Base-by-base conservation (phyloP, 495 filamentous ascomycete species). In the Tuber brumale region DNA sequence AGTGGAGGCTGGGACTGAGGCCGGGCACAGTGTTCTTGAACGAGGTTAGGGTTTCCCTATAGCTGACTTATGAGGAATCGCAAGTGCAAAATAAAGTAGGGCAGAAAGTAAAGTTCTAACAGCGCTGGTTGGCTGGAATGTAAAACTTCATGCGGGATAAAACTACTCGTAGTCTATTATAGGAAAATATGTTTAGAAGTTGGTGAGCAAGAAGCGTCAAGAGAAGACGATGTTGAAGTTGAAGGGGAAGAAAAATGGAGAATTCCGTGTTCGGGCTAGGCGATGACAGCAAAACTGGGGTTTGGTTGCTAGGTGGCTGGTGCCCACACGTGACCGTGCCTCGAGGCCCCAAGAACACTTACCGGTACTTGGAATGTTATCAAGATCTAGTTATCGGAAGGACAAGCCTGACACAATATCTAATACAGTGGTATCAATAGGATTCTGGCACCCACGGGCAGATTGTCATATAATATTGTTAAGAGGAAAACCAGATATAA, bases 261-360 rank as follows among this genome's bases (percentile, higher is more conserved):
- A 66, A 66, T 66, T 66, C 57, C 57, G 57, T 35, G n/a, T 66
- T 35, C 57, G 57, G 57, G 57, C 57, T 66, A 9, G 27, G 57
- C 57, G 57, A 66, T 66, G 57, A 66, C 27, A 66, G 31, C 57
- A 66, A 66, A 66, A 66, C 57, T 66, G 57, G 57, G 57, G 57
- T 66, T 66, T 66, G 57, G 57, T 66, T 18, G 57, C 35, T 35
- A 27, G 27, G 57, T 66, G 57, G 57, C 57, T 66, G 57, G 57
- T 66, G 57, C 14, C 9, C 5, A 66, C 57, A 66, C 57, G 57
- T 66, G 57, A 66, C 57, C 27, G 57, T 7, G 57, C 57, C 27
- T 23, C 10, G 9, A n/a, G 51, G 51, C n/a, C 10, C 27, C 27
- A 18, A 16, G 0, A 31, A 31, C 35, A 66, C 27, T 66, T n/a